phyloP scores from a whole-genome alignment of 225 moss, liverwort and hornwort genomes.

The Antitrichia curtipendula region DNA sequence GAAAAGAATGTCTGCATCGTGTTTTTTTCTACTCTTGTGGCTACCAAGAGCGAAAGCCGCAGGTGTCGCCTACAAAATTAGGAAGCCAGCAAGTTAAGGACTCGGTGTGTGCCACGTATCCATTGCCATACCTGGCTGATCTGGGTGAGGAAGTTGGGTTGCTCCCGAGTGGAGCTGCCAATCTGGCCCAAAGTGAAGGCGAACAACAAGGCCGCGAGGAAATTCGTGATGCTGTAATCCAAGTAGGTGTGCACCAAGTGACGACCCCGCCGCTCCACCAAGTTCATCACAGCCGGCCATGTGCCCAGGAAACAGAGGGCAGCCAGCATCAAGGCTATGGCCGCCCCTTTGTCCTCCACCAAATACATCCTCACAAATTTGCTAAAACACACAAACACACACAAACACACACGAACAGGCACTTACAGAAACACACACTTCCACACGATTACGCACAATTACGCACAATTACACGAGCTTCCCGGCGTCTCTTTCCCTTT shows the following conservation, averaged over 20 bases:
- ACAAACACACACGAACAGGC: not conserved
- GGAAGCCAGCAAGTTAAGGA: not conserved
- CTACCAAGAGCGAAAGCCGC: not conserved
- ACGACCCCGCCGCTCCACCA: constrained; percentile 77
- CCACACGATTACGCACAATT: not conserved
- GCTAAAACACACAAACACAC: not conserved
- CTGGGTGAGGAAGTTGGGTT: constrained; percentile 79
- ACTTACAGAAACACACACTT: no score
- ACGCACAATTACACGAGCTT: not conserved
- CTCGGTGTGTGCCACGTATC: not conserved
- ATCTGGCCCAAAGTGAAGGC: constrained; percentile 86
- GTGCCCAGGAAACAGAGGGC: constrained; percentile 74
- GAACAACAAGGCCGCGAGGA: constrained; percentile 56
- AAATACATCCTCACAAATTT: constrained; percentile 33
- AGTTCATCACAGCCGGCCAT: constrained; percentile 81
- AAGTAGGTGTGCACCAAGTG: constrained; percentile 87
- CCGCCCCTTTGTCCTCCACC: constrained; percentile 58
- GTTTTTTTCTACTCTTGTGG: no score
- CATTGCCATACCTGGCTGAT: constrained; percentile 32
- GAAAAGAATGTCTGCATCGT: not conserved
- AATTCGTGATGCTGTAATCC: constrained; percentile 89
- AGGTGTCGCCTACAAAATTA: not conserved
- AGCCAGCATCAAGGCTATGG: constrained; percentile 87
- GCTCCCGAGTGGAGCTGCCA: constrained; percentile 13
- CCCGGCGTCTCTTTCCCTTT: not conserved